A percentile compares a stretch with the other conserved stretches of the same genome.
These are phyloP conservation scores for Clitoria ternatea DNA, from an alignment of 306 rosid genomes.

Conservation along the genomic window DNA sequence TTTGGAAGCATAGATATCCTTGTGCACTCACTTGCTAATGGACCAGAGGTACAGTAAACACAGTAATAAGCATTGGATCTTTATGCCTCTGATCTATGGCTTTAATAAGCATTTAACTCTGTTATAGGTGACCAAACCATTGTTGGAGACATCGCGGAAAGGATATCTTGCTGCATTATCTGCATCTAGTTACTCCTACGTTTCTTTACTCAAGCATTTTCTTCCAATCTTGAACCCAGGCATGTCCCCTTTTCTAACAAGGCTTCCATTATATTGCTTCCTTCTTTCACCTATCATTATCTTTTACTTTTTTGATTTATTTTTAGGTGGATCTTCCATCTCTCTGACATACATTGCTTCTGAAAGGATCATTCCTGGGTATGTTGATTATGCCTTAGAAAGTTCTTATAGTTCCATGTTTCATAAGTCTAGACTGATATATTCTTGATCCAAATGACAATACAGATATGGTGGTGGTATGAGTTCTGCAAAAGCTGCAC, in stretches of 20 bases:
- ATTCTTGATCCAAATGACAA: constrained; percentile 5
- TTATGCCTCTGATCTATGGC: not conserved
- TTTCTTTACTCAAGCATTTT: constrained; percentile 86
- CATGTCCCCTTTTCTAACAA: constrained; percentile 20
- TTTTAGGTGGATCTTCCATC: constrained; percentile 83
- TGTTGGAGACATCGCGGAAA: constrained; percentile 91
- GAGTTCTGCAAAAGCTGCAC: constrained; percentile 99
- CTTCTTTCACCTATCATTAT: not conserved
- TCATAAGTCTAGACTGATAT: not conserved
- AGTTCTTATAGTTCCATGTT: not conserved
- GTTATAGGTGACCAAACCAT: constrained; percentile 77
- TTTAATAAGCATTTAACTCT: constrained; percentile 17
- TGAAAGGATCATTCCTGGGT: constrained; percentile 97
- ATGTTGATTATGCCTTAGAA: constrained; percentile 22
- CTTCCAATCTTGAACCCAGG: constrained; percentile 92
- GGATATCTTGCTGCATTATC: constrained; percentile 98
- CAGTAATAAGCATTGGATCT: not conserved
- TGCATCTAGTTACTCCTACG: constrained; percentile 93
- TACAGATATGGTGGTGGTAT: constrained; percentile 96
- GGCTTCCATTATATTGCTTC: constrained; percentile 13
- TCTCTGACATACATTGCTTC: constrained; percentile 97
- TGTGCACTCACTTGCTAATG: constrained; percentile 99
- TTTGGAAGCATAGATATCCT: constrained; percentile 97
- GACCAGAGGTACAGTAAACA: constrained; percentile 80
- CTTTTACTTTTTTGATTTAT: constrained; percentile 4